Evolutionary conservation across 805 yeast genomes (phyloP).

Genomic region (Candida khao-thaluensis): DNA sequence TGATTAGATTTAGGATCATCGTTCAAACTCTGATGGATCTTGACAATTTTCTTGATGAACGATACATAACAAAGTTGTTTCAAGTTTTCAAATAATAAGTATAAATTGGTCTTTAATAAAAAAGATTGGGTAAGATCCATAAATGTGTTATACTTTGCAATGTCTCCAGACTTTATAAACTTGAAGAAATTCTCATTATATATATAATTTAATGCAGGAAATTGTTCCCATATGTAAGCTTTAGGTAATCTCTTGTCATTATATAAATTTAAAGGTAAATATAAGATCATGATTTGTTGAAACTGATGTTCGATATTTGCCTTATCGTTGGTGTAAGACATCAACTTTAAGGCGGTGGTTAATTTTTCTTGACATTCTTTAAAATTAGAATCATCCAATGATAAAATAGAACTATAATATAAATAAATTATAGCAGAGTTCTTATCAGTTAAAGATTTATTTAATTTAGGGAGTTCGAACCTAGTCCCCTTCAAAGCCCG

Average conservation of each 20-base stretch:
- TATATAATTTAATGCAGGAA: slow-evolving; percentile 39
- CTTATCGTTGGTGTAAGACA: slow-evolving; percentile 21
- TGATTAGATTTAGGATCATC: slow-evolving; percentile 25
- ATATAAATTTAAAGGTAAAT: slow-evolving; percentile 64
- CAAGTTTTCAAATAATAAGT: slow-evolving; percentile 55
- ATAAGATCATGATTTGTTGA: slow-evolving; percentile 52
- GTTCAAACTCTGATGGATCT: slow-evolving; percentile 19
- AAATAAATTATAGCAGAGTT: slow-evolving; percentile 58
- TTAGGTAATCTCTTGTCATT: slow-evolving; percentile 50
- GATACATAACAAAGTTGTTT: slow-evolving; percentile 50
- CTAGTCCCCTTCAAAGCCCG: slow-evolving; percentile 61
- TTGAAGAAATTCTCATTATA: slow-evolving; percentile 48
- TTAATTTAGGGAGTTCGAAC: slow-evolving; percentile 50
- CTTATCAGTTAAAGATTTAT: slow-evolving; percentile 32
- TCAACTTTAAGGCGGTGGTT: slow-evolving; percentile 45
- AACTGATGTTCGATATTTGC: slow-evolving; percentile 28
- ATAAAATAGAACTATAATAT: slow-evolving; percentile 67
- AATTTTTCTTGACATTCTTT: slow-evolving; percentile 51
- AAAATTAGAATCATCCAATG: slow-evolving; percentile 64
- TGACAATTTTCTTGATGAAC: slow-evolving; percentile 44
- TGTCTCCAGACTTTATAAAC: slow-evolving; percentile 55
- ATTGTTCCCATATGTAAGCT: slow-evolving; percentile 33
- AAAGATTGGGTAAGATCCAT: slow-evolving; percentile 46
- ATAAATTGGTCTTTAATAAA: slow-evolving; percentile 59
- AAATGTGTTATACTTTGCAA: slow-evolving; percentile 48